These are phyloP conservation scores for Heritiera fomes DNA, from an alignment of 345 rosid genomes.

Conservation along the genomic window DNA sequence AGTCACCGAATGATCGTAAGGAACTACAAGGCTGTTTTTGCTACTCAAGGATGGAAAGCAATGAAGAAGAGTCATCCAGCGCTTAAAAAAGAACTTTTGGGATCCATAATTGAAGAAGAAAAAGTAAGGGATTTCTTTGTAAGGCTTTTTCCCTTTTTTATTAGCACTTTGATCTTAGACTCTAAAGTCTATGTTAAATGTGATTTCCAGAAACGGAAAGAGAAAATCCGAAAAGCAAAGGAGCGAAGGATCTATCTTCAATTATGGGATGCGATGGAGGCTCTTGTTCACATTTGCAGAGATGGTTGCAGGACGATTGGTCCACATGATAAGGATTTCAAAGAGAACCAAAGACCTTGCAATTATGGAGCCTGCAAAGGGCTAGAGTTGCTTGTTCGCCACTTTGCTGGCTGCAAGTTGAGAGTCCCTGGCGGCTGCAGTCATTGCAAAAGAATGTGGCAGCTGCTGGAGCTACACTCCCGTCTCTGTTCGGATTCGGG, in stretches of 20 bases:
- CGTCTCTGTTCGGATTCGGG: slow-evolving; percentile 68
- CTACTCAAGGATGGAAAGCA: slow-evolving; percentile 72
- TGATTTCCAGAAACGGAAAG: slow-evolving; percentile 50
- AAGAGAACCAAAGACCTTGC: slow-evolving; percentile 55
- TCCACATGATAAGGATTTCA: slow-evolving; percentile 72
- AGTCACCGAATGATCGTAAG: slow-evolving; percentile 66
- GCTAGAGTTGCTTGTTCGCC: slow-evolving; percentile 71
- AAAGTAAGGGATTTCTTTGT: slow-evolving; percentile 41
- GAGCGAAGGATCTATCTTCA: slow-evolving; percentile 71
- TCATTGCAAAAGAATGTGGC: slow-evolving; percentile 98
- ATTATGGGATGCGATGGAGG: slow-evolving; percentile 87
- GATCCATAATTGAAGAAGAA: slow-evolving; percentile 51
- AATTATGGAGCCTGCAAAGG: slow-evolving; percentile 74
- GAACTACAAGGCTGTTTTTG: slow-evolving; percentile 50
- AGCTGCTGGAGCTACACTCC: slow-evolving; percentile 77
- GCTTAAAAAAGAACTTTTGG: slow-evolving; percentile 68
- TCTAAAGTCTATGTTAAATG: neutral
- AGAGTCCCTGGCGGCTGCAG: slow-evolving; percentile 80
- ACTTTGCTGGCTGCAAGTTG: slow-evolving; percentile 73
- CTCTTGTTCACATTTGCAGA: slow-evolving; percentile 88
- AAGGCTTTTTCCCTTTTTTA: neutral
- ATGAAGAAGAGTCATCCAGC: slow-evolving; percentile 83
- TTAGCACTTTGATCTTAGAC: slow-evolving; percentile 6
- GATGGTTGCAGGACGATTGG: slow-evolving; percentile 92
- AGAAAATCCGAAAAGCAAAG: slow-evolving; percentile 48